Evolutionary conservation across 768 basidiomycete species (phyloP).

Genomic region (Infundibulicybe gibba): DNA sequence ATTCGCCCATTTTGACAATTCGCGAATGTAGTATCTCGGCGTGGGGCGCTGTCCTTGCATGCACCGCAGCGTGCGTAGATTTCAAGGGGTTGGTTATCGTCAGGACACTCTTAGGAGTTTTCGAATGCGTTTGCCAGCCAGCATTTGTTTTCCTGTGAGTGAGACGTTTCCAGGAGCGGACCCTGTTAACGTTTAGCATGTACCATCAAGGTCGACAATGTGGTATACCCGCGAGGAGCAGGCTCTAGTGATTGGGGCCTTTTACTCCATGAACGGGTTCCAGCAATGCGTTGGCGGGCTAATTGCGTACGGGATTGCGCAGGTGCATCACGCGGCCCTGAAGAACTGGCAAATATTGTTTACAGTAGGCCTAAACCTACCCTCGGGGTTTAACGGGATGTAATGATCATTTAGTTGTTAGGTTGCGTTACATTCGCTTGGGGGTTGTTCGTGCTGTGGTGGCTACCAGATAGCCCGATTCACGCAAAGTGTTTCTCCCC

Average conservation of each 20-base stretch:
- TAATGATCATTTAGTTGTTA: slow-evolving; percentile 27
- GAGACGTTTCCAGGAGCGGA: not conserved
- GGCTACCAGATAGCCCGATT: slow-evolving; percentile 48
- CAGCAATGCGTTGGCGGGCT: slow-evolving; percentile 47
- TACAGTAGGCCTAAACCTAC: slow-evolving; percentile 19
- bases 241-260: slow-evolving; percentile 39
- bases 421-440: slow-evolving; percentile 43
- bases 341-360: slow-evolving; percentile 51
- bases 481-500: slow-evolving; percentile 43
- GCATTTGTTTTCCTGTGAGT: slow-evolving; percentile 41
- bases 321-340: slow-evolving; percentile 32
- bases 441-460: slow-evolving; percentile 44
- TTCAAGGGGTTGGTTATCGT: slow-evolving; percentile 41
- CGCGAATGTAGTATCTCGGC: slow-evolving; percentile 23
- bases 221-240: slow-evolving; percentile 51
- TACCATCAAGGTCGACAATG: slow-evolving; percentile 37
- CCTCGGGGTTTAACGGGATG: not conserved
- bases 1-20: not conserved
- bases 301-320: slow-evolving; percentile 47
- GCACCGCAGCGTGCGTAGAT: slow-evolving; percentile 44
- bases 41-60: slow-evolving; percentile 46
- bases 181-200: not conserved
- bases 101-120: slow-evolving; percentile 42
- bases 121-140: slow-evolving; percentile 46
- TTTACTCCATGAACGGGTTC: slow-evolving; percentile 45